Base-by-base conservation (phyloP, 768 basidiomycete species). In the Mycena rebaudengoi region DNA sequence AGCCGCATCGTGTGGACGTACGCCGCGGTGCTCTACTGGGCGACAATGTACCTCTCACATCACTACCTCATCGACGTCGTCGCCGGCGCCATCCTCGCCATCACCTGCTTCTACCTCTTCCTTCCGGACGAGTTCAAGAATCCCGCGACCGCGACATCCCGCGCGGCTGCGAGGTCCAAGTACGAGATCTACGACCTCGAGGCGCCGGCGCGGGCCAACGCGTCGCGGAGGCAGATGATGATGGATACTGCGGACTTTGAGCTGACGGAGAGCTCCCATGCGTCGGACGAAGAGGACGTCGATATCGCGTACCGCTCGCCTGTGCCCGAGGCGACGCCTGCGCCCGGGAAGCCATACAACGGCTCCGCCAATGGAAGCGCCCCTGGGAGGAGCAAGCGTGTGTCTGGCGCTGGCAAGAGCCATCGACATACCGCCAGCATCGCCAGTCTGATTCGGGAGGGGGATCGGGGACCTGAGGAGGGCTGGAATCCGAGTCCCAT, bases 1-100 rank as follows among this genome's bases (percentile, higher is more conserved):
- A 82, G 86, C 1, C 80, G 79, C 3, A 89, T 84, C 67, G 88
- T 89, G 23, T 98, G 95, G 94, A 81, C 78, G 1, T 99, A 99
- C 77, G 90, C 89, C 3, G 88, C 86, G 7, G 79, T 94, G 18
- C 86, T 99, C 5, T 99, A 97, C 76, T 99, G 98, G 98, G 90
- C 94, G 11, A 98, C 97, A 23, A 99, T 99, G 97, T 98, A 97
- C 81, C 91, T 97, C 70, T 94, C 94, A 4, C 95, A 98, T 77
- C 97, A 99, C 80, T 99, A 99, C 82, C 91, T 99, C 73, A 96
- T 99, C 79, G 98, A 99, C 73, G 94, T 98, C 73, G 94, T 95
- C 49, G 93, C 90, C 11, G 98, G 98, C 14, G 94, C 92, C 0
- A 97, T 96, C 73, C 86, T 99, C 65, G 91, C 96, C 46, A 90